Percentiles rank a stretch among this genome's conserved stretches.
phyloP scores from a whole-genome alignment of 2,329 filamentous ascomycete genomes.

The Aspergillus awamori region DNA sequence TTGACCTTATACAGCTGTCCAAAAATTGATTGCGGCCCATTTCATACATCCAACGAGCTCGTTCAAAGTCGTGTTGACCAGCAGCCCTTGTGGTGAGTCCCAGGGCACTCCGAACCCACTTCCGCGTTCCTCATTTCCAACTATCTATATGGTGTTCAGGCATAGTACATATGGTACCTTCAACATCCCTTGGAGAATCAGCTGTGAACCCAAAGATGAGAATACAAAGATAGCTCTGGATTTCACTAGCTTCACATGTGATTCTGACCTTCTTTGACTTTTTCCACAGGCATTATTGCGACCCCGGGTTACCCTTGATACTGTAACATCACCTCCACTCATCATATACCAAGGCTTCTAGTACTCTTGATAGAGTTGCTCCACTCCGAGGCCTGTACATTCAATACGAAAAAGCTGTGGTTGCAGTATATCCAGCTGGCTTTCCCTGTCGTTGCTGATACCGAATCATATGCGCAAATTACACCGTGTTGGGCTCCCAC shows the following conservation, averaged over 20 bases:
- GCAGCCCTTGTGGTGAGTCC: background rate
- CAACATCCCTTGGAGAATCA: background rate
- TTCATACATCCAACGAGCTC: background rate
- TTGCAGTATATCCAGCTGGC: background rate
- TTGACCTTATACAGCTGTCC: background rate
- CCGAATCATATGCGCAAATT: background rate
- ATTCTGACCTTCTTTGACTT: background rate
- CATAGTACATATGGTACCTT: background rate
- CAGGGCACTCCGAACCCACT: background rate
- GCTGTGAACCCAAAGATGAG: background rate
- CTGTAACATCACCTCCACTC: background rate
- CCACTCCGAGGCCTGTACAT: background rate
- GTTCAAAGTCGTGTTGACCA: background rate
- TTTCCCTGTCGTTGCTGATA: background rate
- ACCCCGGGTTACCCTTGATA: background rate
- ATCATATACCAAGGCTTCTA: background rate
- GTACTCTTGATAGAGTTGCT: background rate
- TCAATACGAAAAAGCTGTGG: background rate
- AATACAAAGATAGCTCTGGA: background rate
- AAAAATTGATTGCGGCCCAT: background rate
- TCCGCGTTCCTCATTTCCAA: background rate
- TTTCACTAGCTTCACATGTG: background rate
- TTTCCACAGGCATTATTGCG: background rate
- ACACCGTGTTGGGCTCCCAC: background rate
- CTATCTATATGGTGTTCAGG: background rate